Percentiles rank a stretch among this genome's conserved stretches.
Evolutionary conservation across 495 filamentous ascomycete genomes (phyloP).

Genomic region (Amphirosellinia nigrospora): DNA sequence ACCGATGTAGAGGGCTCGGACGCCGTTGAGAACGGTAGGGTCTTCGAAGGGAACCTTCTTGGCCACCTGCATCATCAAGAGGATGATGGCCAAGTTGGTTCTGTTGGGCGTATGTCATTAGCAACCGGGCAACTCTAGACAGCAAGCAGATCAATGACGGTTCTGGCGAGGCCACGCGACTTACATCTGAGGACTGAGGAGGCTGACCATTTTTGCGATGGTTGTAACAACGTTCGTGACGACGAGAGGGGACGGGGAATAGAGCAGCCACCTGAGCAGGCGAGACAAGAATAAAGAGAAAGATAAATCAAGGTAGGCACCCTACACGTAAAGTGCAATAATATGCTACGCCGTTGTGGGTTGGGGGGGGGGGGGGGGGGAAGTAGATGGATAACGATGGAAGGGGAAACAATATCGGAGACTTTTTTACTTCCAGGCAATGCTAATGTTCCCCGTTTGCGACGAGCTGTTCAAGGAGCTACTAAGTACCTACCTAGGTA

Average conservation of each 20-base stretch:
- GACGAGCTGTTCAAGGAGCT: too few species aligned
- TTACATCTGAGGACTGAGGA: constrained; percentile 59
- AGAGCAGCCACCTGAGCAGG: background rate
- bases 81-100: constrained; percentile 91
- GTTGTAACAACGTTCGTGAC: background rate
- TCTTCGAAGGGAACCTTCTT: constrained; percentile 97
- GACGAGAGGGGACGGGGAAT: background rate
- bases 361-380: too few species aligned
- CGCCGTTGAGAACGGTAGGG: constrained; percentile 78
- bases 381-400: constrained; percentile 21
- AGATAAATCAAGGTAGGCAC: background rate
- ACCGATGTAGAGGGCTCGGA: constrained; percentile 81
- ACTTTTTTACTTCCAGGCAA: constrained; percentile 14
- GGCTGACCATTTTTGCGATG: constrained; percentile 53
- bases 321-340: background rate
- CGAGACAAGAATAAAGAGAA: background rate
- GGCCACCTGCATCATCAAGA: constrained; percentile 96
- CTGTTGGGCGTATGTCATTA: constrained; percentile 52
- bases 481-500: too few species aligned
- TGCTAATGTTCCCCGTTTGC: too few species aligned
- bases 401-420: constrained; percentile 14
- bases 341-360: constrained; percentile 13
- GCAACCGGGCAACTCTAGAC: background rate
- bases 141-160: constrained; percentile 16
- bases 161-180: constrained; percentile 27